phyloP scores from a whole-genome alignment of 352 stramenopile genomes.

The Globisporangium canariense region DNA sequence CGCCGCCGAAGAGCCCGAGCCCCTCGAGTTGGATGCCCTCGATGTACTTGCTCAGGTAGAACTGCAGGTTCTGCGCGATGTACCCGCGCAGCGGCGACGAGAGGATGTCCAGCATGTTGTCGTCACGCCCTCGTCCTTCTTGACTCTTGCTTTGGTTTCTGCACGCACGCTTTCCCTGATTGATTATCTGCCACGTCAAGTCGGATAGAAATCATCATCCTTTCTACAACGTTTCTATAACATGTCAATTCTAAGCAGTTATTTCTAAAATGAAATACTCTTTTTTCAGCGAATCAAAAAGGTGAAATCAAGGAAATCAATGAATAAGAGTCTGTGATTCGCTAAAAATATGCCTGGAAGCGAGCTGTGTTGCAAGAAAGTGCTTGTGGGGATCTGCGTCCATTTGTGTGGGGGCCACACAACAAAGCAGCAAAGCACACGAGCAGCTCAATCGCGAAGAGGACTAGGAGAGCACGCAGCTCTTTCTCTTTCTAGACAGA shows the following conservation, averaged over 20 bases:
- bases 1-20: slow-evolving; percentile 78
- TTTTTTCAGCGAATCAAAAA: background rate
- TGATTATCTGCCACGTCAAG: background rate
- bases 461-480: background rate
- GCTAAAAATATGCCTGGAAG: background rate
- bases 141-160: background rate
- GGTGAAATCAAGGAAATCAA: background rate
- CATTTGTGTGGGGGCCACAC: too few species aligned
- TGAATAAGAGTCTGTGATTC: background rate
- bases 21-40: slow-evolving; percentile 86
- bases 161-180: background rate
- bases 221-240: background rate
- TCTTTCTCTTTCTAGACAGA: background rate
- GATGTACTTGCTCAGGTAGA: slow-evolving; percentile 89
- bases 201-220: background rate
- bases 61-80: slow-evolving; percentile 86
- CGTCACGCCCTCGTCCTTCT: background rate
- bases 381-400: background rate
- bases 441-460: too few species aligned
- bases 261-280: background rate
- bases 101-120: slow-evolving; percentile 76
- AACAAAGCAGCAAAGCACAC: too few species aligned
- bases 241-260: background rate
- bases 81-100: slow-evolving; percentile 82
- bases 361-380: background rate